These are phyloP conservation scores for Eucalyptus erythrocorys DNA, from an alignment of 345 rosid species.

Conservation along the genomic window DNA sequence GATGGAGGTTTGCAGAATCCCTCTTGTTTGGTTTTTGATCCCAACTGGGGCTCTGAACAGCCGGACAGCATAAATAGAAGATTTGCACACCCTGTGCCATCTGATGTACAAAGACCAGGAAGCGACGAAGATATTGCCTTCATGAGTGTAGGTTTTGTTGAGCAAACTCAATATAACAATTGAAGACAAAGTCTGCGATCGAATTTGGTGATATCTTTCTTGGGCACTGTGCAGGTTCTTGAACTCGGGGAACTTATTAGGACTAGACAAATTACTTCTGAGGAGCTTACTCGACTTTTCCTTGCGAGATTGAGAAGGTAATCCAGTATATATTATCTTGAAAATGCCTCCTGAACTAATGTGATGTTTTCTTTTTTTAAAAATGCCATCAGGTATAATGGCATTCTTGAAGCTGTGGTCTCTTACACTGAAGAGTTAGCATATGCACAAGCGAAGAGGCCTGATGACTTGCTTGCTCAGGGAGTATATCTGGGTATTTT, in stretches of 20 bases:
- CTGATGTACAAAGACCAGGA: slow-evolving; percentile 27
- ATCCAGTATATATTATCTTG: neutral
- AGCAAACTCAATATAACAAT: neutral
- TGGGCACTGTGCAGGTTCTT: slow-evolving; percentile 32
- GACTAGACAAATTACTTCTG: slow-evolving; percentile 61
- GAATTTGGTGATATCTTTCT: neutral
- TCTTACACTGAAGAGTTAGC: slow-evolving; percentile 74
- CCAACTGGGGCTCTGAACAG: slow-evolving; percentile 37
- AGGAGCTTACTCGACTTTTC: slow-evolving; percentile 50
- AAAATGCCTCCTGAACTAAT: neutral
- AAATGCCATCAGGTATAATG: slow-evolving; percentile 40
- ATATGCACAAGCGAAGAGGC: slow-evolving; percentile 71
- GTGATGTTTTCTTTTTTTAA: neutral
- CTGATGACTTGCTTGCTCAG: slow-evolving; percentile 61
- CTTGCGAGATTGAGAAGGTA: slow-evolving; percentile 62
- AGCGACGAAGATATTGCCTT: slow-evolving; percentile 70
- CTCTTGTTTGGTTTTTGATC: slow-evolving; percentile 51
- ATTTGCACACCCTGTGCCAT: slow-evolving; percentile 29
- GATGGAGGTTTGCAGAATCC: slow-evolving; percentile 72
- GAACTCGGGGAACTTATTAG: slow-evolving; percentile 73
- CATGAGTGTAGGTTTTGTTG: slow-evolving; percentile 43
- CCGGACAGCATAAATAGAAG: slow-evolving; percentile 1
- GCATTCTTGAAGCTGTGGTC: slow-evolving; percentile 65
- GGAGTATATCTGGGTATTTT: slow-evolving; percentile 68
- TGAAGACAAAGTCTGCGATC: neutral